Evolutionary conservation across 2,329 filamentous ascomycete genomes (phyloP).

Genomic region (Hirsutella minnesotensis): DNA sequence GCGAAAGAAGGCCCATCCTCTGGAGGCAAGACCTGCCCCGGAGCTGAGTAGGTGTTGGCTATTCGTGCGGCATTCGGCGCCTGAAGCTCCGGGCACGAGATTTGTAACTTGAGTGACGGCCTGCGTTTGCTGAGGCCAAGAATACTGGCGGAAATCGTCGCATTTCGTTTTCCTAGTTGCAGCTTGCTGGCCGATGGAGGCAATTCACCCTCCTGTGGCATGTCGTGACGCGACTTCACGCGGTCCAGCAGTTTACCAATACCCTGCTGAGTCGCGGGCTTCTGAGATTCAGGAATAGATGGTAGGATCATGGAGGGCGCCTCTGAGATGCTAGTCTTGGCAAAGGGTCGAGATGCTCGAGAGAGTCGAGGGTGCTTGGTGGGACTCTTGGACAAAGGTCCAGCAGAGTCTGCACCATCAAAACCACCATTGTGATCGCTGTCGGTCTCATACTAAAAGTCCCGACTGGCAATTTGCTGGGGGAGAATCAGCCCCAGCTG

Average conservation of each 20-base stretch:
- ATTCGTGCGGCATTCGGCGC: background rate
- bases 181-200: background rate
- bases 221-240: constrained; percentile 11
- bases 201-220: background rate
- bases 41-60: background rate
- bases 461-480: constrained; percentile 18
- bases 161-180: no score
- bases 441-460: constrained; percentile 26
- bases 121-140: background rate
- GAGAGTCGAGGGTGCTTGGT: constrained; percentile 4
- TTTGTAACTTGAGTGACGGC: background rate
- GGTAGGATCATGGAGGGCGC: constrained; percentile 15
- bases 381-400: background rate
- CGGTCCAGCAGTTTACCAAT: constrained; percentile 16
- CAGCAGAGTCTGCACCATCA: constrained; percentile 5
- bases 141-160: no score
- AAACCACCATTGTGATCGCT: constrained; percentile 13
- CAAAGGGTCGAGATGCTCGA: constrained; percentile 1
- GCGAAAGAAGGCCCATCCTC: background rate
- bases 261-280: constrained; percentile 12
- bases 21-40: background rate
- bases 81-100: background rate
- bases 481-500: constrained; percentile 22
- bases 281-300: constrained; percentile 18
- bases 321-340: constrained; percentile 6